Percentiles rank a stretch among this genome's conserved stretches.
phyloP scores from a whole-genome alignment of 1,284 basidiomycete species.

The Cystobasidiaceae sp. region DNA sequence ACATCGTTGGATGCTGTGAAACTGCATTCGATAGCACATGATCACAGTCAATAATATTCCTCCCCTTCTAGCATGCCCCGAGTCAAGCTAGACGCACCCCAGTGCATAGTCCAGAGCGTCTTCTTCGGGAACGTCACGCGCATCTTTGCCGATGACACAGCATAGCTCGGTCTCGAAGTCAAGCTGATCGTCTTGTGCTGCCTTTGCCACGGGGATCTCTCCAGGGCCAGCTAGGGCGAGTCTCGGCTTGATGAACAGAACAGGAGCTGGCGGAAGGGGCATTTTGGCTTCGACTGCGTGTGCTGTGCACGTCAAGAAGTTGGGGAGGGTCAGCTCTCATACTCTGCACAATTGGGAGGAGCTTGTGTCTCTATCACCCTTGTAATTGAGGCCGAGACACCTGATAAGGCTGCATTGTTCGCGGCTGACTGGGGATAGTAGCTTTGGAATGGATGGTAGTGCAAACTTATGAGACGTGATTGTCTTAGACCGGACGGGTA shows the following conservation, averaged over 20 bases:
- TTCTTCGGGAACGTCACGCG: slow-evolving; percentile 68
- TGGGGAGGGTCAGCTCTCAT: not conserved
- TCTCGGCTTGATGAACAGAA: slow-evolving; percentile 29
- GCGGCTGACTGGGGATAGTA: slow-evolving; percentile 16
- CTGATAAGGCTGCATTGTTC: slow-evolving; percentile 19
- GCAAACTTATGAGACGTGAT: not conserved
- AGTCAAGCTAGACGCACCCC: slow-evolving; percentile 46
- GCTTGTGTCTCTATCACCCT: not conserved
- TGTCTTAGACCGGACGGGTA: not conserved
- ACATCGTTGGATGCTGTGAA: slow-evolving; percentile 39
- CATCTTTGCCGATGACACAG: slow-evolving; percentile 75
- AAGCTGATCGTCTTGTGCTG: slow-evolving; percentile 26
- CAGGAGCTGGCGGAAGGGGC: slow-evolving; percentile 4
- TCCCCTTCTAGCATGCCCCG: slow-evolving; percentile 25
- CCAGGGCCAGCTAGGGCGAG: slow-evolving; percentile 27
- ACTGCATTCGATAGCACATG: no score
- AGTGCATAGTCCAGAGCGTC: slow-evolving; percentile 57
- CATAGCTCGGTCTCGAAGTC: slow-evolving; percentile 51
- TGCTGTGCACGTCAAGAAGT: not conserved
- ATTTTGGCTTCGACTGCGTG: slow-evolving; percentile 10
- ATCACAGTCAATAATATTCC: slow-evolving; percentile 38
- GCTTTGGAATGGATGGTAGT: no score
- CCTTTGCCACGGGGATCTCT: slow-evolving; percentile 21
- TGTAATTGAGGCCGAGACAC: slow-evolving; percentile 22
- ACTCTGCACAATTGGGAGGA: not conserved